Base-by-base conservation (phyloP, 352 stramenopile genomes). In the Blastocystis sp. region DNA sequence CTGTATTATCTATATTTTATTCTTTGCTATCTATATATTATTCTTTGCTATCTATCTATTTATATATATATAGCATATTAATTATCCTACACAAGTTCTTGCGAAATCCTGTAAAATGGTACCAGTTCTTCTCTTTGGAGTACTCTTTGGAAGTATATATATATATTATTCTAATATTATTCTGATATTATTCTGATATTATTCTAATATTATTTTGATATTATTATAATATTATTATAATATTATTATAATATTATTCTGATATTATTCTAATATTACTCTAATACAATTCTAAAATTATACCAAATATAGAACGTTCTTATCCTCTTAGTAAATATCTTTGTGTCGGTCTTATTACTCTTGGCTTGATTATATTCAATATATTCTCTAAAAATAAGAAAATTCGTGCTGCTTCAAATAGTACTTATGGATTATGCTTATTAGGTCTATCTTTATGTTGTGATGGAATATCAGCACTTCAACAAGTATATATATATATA, bases 71-170 rank as follows among this genome's bases (percentile, higher is more conserved):
- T 35, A 52, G 68, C 77, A 88, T 72, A 77, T 97, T 65, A 86
- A 75, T 64, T 97, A 94, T 74, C 89, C 89, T 13, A 93, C 91
- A 7, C 84, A 93, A 58, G 91, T 87, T n/a, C 77, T 97, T 7
- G 89, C 84, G 41, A 97, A 97, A 72, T 91, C 77, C 67, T 93
- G 86, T 69, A 97, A 97, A 71, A 97, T 96, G 88, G 91, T 94
- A 49, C 89, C 89, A 2, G 88, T 95, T 41, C 83, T 87, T 77
- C 62, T 79, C n/a, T 55, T 68, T 42, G 65, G 65, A 32, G 70
- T 55, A 23, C 40, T 70, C 24, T 67, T 70, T 16, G 39, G 55
- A 18, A 65, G 55, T 56, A 49, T 39, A 13, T 13, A 13, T 13
- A 13, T 13, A 13, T 13, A 39, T 13, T 39, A 13, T 13, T 39